Conservation (phyloP, 805 yeast species). For the Suhomyces sp. region DNA sequence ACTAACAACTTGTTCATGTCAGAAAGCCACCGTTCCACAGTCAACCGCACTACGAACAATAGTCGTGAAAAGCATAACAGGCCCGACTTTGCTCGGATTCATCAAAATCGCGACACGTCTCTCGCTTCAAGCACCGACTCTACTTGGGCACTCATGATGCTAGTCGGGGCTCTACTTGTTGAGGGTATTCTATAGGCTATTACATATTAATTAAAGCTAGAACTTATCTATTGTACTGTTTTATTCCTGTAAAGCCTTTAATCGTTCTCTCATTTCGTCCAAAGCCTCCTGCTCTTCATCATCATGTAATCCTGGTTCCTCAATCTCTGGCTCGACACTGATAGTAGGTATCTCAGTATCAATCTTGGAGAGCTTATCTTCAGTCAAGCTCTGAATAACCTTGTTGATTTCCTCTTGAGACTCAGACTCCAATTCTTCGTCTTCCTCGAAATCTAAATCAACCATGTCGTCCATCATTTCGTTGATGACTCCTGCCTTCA, state of each 20-base stretch:
- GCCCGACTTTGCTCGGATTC: not conserved
- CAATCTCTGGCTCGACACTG: constrained; percentile 15
- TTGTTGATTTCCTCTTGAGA: constrained; percentile 66
- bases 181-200: not conserved
- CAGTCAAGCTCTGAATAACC: constrained; percentile 44
- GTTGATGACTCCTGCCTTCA: constrained; percentile 81
- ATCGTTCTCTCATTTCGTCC: constrained; percentile 83
- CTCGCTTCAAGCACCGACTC: not conserved
- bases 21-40: not conserved
- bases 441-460: constrained; percentile 60
- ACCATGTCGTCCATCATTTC: constrained; percentile 94
- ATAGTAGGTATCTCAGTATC: constrained; percentile 32
- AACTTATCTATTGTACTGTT: not conserved
- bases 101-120: not conserved
- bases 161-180: not conserved
- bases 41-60: not conserved
- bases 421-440: constrained; percentile 61
- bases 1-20: not conserved
- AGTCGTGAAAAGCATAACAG: not conserved
- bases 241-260: constrained; percentile 68
- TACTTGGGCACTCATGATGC: not conserved
- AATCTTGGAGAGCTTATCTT: constrained; percentile 37
- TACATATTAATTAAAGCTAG: not conserved
- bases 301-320: constrained; percentile 16
- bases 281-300: constrained; percentile 74